Evolutionary conservation across 2,329 filamentous ascomycete genomes (phyloP), one percentile per base, ranked within the genome.

Genomic region (Metarhizium album): DNA sequence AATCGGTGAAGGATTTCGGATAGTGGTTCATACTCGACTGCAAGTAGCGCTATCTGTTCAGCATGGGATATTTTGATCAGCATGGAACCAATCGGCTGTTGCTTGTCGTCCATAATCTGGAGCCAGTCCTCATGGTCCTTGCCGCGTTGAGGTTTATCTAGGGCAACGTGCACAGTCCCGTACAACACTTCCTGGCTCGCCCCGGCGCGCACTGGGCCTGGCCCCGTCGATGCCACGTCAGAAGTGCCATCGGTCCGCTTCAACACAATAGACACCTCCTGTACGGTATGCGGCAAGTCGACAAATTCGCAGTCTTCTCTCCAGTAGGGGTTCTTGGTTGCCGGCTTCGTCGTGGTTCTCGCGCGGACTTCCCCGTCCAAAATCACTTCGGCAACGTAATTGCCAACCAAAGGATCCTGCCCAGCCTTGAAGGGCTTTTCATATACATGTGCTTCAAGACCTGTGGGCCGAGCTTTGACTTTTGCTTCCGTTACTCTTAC

Each of bases 51-150:
- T 6, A 95, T 86, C 47, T 93, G 82, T 67, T 98, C 91, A 50
- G 95, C 88, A 56, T 93, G 83, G 43, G 84, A 82, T 22, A 94
- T 75, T 62, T 83, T 89, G 67, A 96, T 80, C 48, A 95, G 75
- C 72, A 95, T 85, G 54, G 90, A 88, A 27, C 90, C 91, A 46
- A 95, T 79, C 1, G 76, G 73, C 58, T 90, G 84, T 54, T 87
- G 82, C 55, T 80, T 82, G 57, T 86, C 83, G 60, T 95, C 88
- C 46, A 84, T 69, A 22, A 95, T 80, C 16, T 84, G 85, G 72
- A 89, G 86, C 91, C 90, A 96, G 60, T 90, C 85, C 66, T 97
- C 91, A 33, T 84, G 77, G 52, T 91, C 86, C 60, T 85, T 85
- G 16, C 83, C 84, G 0, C 80, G 76, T 37, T 91, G 87, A 16